These are phyloP conservation scores for Inonotus obliquus DNA, from an alignment of 1,284 basidiomycete species.

Conservation along the genomic window DNA sequence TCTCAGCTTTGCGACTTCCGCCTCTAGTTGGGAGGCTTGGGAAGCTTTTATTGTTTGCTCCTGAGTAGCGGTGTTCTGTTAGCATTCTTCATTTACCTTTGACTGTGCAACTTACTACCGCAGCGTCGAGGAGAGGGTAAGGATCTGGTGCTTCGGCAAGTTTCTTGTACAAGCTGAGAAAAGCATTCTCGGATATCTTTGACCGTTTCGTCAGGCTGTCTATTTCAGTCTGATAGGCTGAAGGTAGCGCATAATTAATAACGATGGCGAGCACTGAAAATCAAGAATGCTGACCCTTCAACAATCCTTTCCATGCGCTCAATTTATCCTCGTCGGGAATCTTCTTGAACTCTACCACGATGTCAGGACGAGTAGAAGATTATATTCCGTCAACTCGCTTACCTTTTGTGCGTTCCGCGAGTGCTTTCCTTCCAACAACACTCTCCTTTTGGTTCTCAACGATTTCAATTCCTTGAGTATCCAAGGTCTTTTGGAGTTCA, in stretches of 20 bases:
- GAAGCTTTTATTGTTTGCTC: conserved; percentile 87
- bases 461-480: conserved; percentile 85
- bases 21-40: conserved; percentile 72
- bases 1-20: conserved; percentile 63
- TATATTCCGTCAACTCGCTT: conserved; percentile 7
- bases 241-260: not conserved
- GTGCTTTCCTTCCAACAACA: conserved; percentile 85
- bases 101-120: conserved; percentile 57
- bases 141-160: conserved; percentile 94
- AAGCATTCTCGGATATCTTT: conserved; percentile 89
- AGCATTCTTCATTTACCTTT: not conserved
- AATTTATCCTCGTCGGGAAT: conserved; percentile 84
- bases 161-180: conserved; percentile 91
- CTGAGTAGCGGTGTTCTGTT: conserved; percentile 32
- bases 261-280: conserved; percentile 5
- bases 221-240: conserved; percentile 95
- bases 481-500: conserved; percentile 89
- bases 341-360: conserved; percentile 82
- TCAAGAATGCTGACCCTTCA: conserved; percentile 59
- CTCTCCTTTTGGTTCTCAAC: conserved; percentile 99
- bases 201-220: conserved; percentile 91
- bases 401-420: conserved; percentile 94
- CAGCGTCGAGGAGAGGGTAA: conserved; percentile 90
- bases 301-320: conserved; percentile 77
- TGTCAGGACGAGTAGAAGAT: not conserved